These are phyloP conservation scores for Apiospora koreana DNA, from an alignment of 2,329 filamentous ascomycete species.

Conservation along the genomic window DNA sequence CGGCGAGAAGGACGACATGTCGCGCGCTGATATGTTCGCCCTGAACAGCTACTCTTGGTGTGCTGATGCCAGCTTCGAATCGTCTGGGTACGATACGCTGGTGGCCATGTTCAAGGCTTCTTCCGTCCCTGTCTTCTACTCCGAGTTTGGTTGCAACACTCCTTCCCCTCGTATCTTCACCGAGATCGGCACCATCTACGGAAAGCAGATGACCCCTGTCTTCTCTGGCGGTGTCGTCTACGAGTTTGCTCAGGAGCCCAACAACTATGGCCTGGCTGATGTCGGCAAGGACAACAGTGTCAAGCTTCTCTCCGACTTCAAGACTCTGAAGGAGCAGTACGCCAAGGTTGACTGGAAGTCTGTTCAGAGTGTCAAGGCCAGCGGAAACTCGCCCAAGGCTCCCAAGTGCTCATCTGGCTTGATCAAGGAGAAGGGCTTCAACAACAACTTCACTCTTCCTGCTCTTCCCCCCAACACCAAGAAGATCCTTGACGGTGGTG, in stretches of 20 bases:
- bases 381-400: slow-evolving; percentile 50
- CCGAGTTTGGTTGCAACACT: slow-evolving; percentile 78
- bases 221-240: slow-evolving; percentile 81
- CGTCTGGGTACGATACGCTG: slow-evolving; percentile 63
- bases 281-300: slow-evolving; percentile 57
- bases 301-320: slow-evolving; percentile 64
- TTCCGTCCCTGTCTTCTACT: slow-evolving; percentile 78
- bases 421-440: slow-evolving; percentile 70
- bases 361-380: slow-evolving; percentile 64
- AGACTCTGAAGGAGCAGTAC: slow-evolving; percentile 75
- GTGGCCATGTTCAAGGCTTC: slow-evolving; percentile 65
- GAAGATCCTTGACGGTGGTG: slow-evolving; percentile 75
- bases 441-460: slow-evolving; percentile 78
- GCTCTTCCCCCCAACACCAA: slow-evolving; percentile 66
- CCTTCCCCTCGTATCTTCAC: slow-evolving; percentile 72
- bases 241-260: slow-evolving; percentile 74
- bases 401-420: slow-evolving; percentile 67
- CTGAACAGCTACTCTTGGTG: slow-evolving; percentile 80
- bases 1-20: slow-evolving; percentile 57
- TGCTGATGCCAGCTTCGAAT: slow-evolving; percentile 62
- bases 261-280: slow-evolving; percentile 66
- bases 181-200: slow-evolving; percentile 74
- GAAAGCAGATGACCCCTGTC: slow-evolving; percentile 64
- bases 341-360: slow-evolving; percentile 70
- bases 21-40: slow-evolving; percentile 73